Evolutionary conservation across 2,329 filamentous ascomycete genomes (phyloP), one percentile per base, ranked within the genome.

Genomic region (Sporothrix variecibatus): DNA sequence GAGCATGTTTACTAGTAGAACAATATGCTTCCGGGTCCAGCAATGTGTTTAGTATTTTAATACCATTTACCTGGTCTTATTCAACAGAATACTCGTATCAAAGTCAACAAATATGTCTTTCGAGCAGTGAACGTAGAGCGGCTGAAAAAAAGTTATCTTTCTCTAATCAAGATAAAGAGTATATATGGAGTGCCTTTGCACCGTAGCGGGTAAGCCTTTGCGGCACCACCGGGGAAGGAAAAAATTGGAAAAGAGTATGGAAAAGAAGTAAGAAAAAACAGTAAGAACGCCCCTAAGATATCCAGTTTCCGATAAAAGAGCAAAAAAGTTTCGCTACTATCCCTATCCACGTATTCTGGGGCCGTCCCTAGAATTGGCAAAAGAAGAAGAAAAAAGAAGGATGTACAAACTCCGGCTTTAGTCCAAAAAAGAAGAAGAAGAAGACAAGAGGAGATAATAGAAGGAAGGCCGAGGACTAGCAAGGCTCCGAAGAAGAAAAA

Each of bases 371-470:
- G 65, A 68, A 65, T 46, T 49, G 43, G 43, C 43, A 3, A 68
- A 31, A 49, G n/a, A 68, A 56, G 15, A 43, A 23, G 15, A 26
- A 46, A 26, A 65, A 28, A 26, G 8, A 40, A 34, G 17, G 11
- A 62, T 31, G 38, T 62, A 49, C 20, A 62, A 71, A 62, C 69
- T 46, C 69, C 53, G 69, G 56, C 69, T 62, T 34, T 17, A 17
- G 40, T 71, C 26, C 17, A 46, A 34, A n/a, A 28, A n/a, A n/a
- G n/a, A n/a, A n/a, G n/a, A n/a, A 7, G 49, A 34, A 31, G 8
- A 7, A 46, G 17, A 70, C 34, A 65, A 71, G 20, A 72, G 11
- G 23, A 28, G 26, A 53, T 65, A 40, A 56, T 9, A 23, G 11
- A 4, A 6, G 4, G 15, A 34, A 34, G 4, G 62, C n/a, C n/a